phyloP scores from a whole-genome alignment of 139 green algal genomes.

The Coccomyxa sp. region DNA sequence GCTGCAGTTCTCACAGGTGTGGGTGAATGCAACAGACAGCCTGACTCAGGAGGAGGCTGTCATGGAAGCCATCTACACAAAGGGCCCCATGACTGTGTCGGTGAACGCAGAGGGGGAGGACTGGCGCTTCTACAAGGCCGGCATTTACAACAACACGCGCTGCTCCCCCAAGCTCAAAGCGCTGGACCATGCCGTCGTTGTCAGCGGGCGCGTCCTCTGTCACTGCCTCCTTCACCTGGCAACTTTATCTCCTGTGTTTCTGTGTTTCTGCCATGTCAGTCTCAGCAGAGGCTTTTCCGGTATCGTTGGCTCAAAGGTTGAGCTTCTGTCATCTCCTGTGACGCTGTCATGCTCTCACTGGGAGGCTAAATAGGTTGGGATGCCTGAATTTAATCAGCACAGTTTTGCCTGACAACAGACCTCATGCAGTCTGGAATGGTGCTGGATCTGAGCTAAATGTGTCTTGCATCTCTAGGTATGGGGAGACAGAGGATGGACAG shows the following conservation, averaged over 20 bases:
- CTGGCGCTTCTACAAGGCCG: constrained; percentile 38
- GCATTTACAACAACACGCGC: constrained; percentile 29
- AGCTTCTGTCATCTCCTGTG: not conserved
- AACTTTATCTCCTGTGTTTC: not conserved
- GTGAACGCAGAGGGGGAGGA: constrained; percentile 26
- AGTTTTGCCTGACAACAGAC: not conserved
- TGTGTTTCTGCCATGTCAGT: not conserved
- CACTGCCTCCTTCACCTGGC: not conserved
- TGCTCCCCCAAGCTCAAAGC: constrained; percentile 18
- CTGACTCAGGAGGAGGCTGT: constrained; percentile 29
- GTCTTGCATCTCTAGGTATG: constrained; percentile 1
- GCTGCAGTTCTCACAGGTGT: constrained; percentile 2
- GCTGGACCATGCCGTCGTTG: constrained; percentile 57
- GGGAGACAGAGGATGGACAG: constrained; percentile 23
- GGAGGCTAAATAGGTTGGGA: not conserved
- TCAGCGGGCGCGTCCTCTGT: constrained; percentile 34
- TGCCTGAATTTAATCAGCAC: not conserved
- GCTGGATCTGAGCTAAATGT: no score
- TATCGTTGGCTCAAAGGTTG: not conserved
- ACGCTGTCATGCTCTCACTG: not conserved
- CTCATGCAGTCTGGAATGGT: not conserved
- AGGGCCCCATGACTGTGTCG: constrained; percentile 44
- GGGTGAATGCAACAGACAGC: not conserved
- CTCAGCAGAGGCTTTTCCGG: not conserved
- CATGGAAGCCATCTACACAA: constrained; percentile 39